Evolutionary conservation across 331 rosid species (phyloP).

Genomic region (Spiraea crenata): DNA sequence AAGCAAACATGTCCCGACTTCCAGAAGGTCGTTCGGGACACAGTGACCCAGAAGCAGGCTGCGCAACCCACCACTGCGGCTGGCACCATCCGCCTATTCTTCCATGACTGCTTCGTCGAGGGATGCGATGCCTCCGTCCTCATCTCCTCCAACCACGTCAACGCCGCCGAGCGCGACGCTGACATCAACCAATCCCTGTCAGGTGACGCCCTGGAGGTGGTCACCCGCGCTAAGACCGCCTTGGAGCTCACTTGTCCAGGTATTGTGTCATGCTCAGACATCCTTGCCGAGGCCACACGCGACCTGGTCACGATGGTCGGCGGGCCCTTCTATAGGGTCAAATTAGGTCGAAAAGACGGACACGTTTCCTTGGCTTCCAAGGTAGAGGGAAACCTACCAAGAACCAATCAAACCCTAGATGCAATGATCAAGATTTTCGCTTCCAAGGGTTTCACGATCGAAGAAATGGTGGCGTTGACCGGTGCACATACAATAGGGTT

Average conservation of each 20-base stretch:
- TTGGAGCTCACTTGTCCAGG: conserved; percentile 16
- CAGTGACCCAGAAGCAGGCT: conserved; percentile 24
- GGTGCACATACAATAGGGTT: conserved; percentile 18
- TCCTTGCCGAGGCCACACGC: conserved; percentile 13
- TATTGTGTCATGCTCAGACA: conserved; percentile 10
- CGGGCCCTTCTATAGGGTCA: background rate
- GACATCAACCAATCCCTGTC: conserved; percentile 14
- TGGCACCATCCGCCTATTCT: conserved; percentile 39
- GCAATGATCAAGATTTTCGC: conserved; percentile 1
- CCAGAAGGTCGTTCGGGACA: conserved; percentile 20
- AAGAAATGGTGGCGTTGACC: conserved; percentile 11
- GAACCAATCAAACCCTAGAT: conserved; percentile 3
- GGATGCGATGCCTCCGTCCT: conserved; percentile 53
- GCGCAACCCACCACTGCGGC: conserved; percentile 37
- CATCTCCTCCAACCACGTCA: conserved; percentile 27
- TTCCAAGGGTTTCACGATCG: conserved; percentile 1
- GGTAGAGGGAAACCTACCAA: conserved; percentile 12
- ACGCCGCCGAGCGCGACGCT: conserved; percentile 33
- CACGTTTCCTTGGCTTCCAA: conserved; percentile 1
- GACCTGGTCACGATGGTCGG: conserved; percentile 15
- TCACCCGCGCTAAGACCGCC: conserved; percentile 7
- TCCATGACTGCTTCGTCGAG: conserved; percentile 48
- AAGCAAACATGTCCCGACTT: conserved; percentile 41
- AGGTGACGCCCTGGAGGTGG: conserved; percentile 8
- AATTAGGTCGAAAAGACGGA: conserved; percentile 12